These are phyloP conservation scores for Pythium sp. DNA, from an alignment of 352 stramenopile genomes.

Conservation along the genomic window DNA sequence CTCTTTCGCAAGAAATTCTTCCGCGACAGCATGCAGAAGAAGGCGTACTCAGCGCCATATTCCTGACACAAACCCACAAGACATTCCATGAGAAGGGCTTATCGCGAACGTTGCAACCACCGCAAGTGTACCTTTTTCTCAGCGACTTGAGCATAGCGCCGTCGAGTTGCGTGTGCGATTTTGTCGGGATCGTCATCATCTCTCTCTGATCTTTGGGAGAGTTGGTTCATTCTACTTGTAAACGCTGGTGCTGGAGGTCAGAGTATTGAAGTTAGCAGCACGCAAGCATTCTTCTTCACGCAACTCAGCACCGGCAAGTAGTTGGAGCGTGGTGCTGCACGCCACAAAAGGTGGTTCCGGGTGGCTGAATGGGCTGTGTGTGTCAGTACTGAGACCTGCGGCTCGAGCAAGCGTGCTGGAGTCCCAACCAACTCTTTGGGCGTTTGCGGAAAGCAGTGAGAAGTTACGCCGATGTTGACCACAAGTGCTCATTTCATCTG, in stretches of 20 bases:
- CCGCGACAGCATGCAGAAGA: conserved; percentile 41
- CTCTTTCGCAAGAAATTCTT: conserved; percentile 44
- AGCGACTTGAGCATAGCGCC: conserved; percentile 12
- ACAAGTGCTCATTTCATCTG: not conserved
- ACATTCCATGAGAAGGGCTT: not conserved
- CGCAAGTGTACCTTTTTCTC: conserved; percentile 14
- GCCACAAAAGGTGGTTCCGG: not conserved
- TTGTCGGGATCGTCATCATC: conserved; percentile 13
- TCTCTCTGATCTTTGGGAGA: conserved; percentile 8
- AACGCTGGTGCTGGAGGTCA: not conserved
- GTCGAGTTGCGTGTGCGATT: not conserved
- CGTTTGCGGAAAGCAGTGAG: not conserved
- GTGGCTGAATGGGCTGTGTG: not conserved
- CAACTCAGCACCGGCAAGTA: not conserved
- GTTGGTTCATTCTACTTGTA: conserved; percentile 9
- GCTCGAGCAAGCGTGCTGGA: not conserved
- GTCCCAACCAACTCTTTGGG: not conserved
- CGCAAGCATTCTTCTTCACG: conserved; percentile 12
- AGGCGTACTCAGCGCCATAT: conserved; percentile 45
- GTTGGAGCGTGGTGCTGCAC: not conserved
- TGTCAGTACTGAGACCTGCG: not conserved
- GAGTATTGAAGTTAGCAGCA: not conserved
- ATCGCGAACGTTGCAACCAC: not conserved
- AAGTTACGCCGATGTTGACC: not conserved
- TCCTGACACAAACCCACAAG: conserved; percentile 15